Evolutionary conservation across 495 filamentous ascomycete species (phyloP).

Genomic region (Xylaria flabelliformis): DNA sequence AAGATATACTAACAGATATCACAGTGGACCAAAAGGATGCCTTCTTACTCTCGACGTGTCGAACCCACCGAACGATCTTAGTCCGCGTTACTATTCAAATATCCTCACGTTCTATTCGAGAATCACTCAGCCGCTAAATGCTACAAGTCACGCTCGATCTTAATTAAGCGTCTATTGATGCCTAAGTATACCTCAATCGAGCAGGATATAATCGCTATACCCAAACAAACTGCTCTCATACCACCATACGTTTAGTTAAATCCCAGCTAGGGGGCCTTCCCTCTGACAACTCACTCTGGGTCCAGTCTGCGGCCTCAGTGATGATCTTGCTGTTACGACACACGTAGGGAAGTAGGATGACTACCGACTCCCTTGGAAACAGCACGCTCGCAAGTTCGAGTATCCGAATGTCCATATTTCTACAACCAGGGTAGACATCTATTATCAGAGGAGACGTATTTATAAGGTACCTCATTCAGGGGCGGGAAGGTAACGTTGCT

Average conservation of each 20-base stretch:
- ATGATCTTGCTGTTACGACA: background rate
- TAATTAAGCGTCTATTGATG: constrained; percentile 2
- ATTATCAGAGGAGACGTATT: background rate
- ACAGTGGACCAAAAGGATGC: background rate
- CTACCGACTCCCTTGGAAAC: background rate
- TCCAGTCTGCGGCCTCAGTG: background rate
- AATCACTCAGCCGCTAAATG: background rate
- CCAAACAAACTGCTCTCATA: background rate
- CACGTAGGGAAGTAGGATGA: background rate
- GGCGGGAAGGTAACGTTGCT: background rate
- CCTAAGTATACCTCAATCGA: background rate
- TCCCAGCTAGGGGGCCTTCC: background rate
- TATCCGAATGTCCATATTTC: background rate
- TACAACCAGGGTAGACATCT: background rate
- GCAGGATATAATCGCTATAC: background rate
- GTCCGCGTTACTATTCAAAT: background rate
- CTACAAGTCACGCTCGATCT: background rate
- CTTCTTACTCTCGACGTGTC: background rate
- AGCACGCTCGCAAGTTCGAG: background rate
- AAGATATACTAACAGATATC: background rate
- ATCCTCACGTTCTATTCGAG: background rate
- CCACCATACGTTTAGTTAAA: background rate
- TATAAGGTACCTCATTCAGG: background rate
- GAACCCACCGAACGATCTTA: constrained; percentile 6
- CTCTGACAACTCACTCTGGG: background rate